Percentiles rank a stretch among this genome's conserved stretches.
Conservation (phyloP, 2,329 filamentous ascomycete species). For the Decorospora gaudefroyi region DNA sequence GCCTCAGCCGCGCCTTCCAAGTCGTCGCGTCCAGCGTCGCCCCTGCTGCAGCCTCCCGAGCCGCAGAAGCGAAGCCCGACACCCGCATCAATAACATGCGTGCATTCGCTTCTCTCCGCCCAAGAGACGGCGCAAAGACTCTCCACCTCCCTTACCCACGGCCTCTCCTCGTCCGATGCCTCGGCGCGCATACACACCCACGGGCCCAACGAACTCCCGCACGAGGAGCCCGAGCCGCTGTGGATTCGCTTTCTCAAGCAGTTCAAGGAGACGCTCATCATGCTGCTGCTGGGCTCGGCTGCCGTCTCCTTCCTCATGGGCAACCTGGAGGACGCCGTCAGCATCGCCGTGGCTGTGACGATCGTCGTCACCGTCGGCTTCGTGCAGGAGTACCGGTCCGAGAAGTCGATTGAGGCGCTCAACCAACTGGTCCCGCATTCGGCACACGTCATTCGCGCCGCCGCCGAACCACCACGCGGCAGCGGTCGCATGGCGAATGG, state of each 20-base stretch:
- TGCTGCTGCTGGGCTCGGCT: slow-evolving; percentile 88
- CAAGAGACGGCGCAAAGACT: slow-evolving; percentile 77
- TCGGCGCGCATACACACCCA: slow-evolving; percentile 76
- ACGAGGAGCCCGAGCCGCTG: slow-evolving; percentile 88
- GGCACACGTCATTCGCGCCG: slow-evolving; percentile 81
- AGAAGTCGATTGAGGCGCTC: slow-evolving; percentile 94
- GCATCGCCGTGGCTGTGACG: slow-evolving; percentile 92
- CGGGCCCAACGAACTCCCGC: slow-evolving; percentile 92
- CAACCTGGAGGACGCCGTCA: slow-evolving; percentile 92
- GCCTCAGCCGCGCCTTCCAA: slow-evolving; percentile 42
- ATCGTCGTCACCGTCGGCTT: slow-evolving; percentile 97
- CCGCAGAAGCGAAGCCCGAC: slow-evolving; percentile 34
- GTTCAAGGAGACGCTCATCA: slow-evolving; percentile 92
- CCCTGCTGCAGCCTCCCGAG: slow-evolving; percentile 38
- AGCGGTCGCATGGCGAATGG: slow-evolving; percentile 29
- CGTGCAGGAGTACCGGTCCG: slow-evolving; percentile 94
- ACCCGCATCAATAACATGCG: slow-evolving; percentile 51
- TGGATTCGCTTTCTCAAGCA: slow-evolving; percentile 96
- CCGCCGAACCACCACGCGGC: slow-evolving; percentile 29
- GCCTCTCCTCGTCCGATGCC: slow-evolving; percentile 80
- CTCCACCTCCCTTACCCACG: slow-evolving; percentile 79
- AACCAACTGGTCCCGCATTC: slow-evolving; percentile 93
- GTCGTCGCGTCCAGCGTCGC: slow-evolving; percentile 35
- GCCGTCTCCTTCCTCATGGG: slow-evolving; percentile 86
- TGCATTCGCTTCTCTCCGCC: slow-evolving; percentile 69